phyloP scores from a whole-genome alignment of 257 asterid genomes.

The Ilex asprella region DNA sequence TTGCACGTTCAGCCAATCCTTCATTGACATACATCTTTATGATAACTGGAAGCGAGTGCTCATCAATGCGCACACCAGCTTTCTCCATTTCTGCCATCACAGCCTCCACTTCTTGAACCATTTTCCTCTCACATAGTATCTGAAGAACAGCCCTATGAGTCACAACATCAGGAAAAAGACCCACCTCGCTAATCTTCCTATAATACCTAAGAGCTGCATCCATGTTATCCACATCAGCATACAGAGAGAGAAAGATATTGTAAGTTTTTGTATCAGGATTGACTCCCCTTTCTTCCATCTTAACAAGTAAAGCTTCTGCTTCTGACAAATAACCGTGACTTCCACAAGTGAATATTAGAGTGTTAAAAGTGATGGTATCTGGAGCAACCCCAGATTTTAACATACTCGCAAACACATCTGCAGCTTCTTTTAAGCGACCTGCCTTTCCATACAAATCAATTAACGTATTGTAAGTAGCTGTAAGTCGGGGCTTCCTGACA shows the following conservation, averaged over 20 bases:
- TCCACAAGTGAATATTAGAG: slow-evolving; percentile 83
- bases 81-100: slow-evolving; percentile 70
- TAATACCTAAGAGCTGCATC: slow-evolving; percentile 58
- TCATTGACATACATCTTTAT: slow-evolving; percentile 59
- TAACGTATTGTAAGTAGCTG: slow-evolving; percentile 79
- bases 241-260: slow-evolving; percentile 61
- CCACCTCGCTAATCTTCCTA: slow-evolving; percentile 59
- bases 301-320: slow-evolving; percentile 65
- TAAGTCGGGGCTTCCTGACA: slow-evolving; percentile 45
- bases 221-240: slow-evolving; percentile 50
- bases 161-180: slow-evolving; percentile 82
- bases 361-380: slow-evolving; percentile 77
- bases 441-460: slow-evolving; percentile 95
- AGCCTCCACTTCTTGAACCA: slow-evolving; percentile 66
- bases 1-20: slow-evolving; percentile 54
- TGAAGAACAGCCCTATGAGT: slow-evolving; percentile 59
- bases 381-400: slow-evolving; percentile 63
- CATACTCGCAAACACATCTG: slow-evolving; percentile 72
- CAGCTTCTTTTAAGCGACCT: slow-evolving; percentile 75
- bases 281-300: slow-evolving; percentile 81
- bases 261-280: slow-evolving; percentile 81
- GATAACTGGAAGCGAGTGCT: slow-evolving; percentile 66
- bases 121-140: slow-evolving; percentile 53
- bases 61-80: slow-evolving; percentile 42
- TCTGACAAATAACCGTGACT: slow-evolving; percentile 68